Evolutionary conservation across 306 rosid species (phyloP), one percentile per base, ranked within the genome.

Genomic region (Leucaena leucocephala): DNA sequence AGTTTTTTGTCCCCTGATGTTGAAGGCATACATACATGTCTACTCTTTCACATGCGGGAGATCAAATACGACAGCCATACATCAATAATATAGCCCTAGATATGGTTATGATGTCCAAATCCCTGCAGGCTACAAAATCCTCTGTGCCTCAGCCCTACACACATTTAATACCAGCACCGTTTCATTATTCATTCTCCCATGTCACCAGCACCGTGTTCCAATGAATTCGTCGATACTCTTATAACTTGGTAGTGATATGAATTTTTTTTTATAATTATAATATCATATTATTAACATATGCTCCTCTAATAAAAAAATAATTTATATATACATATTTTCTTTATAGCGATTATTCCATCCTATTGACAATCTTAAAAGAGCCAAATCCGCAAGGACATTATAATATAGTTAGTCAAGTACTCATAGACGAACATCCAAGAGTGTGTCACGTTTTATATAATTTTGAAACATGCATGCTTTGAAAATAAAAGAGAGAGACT

Each of bases 81-180:
- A 75, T 45, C 76, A 76, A 38, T 34, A 64, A 21, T 38, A 73
- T 42, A 50, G 59, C 68, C 17, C 61, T 68, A 83, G 89, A 94
- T 90, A 87, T 85, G 87, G 94, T 86, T 87, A 94, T 94, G 93
- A 94, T 94, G 88, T 82, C 90, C 75, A 78, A 88, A 78, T 86
- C 89, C 77, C n/a, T n/a, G 69, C 84, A 86, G 75, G 82, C 82
- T 80, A 82, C 83, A 82, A 88, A 84, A 84, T 81, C 81, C 87
- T 84, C 88, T 85, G 85, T 50, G 78, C 69, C 83, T 78, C 54
- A 77, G 78, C 78, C 85, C 78, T 78, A 78, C 52, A 65, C 75
- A 73, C 85, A 83, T 83, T 83, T 75, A 86, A 75, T 80, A 86
- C 71, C 15, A 5, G 21, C 38, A 11, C 17, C 4, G 21, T 11